Conservation (phyloP, 1,284 basidiomycete genomes). For the Ustilago loliicola region DNA sequence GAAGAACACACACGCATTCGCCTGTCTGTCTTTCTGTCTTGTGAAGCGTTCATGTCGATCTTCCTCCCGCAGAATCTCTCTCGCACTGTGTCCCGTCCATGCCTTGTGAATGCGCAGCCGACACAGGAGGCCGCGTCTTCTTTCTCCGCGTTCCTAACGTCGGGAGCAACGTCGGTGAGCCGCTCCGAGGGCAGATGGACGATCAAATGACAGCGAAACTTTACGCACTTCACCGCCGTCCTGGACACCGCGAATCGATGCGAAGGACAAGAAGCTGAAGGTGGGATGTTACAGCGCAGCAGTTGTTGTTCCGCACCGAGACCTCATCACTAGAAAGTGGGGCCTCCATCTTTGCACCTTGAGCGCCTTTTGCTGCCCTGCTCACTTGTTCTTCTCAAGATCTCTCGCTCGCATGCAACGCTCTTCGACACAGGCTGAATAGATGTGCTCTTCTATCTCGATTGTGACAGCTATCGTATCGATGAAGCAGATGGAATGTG, state of each 20-base stretch:
- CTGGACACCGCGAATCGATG: background rate
- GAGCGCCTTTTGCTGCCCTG: background rate
- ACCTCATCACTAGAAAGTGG: no score
- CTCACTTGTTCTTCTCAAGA: background rate
- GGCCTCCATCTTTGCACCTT: background rate
- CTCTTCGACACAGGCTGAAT: no score
- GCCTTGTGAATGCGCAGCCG: constrained; percentile 1
- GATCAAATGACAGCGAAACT: no score
- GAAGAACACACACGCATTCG: background rate
- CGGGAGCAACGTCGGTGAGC: background rate
- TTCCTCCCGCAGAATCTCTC: background rate
- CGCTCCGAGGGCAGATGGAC: background rate
- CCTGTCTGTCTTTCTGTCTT: background rate
- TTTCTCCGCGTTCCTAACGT: constrained; percentile 5
- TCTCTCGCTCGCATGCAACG: no score
- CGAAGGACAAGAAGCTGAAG: background rate
- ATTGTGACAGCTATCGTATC: no score
- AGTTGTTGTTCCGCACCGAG: no score
- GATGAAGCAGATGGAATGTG: no score
- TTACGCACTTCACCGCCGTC: no score
- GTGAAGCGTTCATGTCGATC: background rate
- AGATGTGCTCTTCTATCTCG: no score
- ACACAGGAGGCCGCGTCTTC: background rate
- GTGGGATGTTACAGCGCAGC: background rate
- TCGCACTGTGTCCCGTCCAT: background rate